These are phyloP conservation scores for Candida vaughaniae DNA, from an alignment of 805 yeast genomes.

Conservation along the genomic window DNA sequence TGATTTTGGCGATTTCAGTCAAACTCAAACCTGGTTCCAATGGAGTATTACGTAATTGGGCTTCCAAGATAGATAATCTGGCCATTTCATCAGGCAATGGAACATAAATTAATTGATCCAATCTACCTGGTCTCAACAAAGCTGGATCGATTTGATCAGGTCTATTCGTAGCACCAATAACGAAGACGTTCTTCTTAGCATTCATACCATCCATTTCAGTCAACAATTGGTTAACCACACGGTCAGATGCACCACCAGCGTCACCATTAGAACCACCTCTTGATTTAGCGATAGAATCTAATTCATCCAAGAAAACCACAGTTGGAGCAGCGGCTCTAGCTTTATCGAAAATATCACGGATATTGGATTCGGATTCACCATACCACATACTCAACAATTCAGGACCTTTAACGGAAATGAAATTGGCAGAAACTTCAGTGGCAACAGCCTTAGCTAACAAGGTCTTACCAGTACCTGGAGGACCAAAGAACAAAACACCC, in stretches of 20 bases:
- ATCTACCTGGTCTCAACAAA: conserved; percentile 96
- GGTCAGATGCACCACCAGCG: conserved; percentile 95
- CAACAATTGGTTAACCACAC: conserved; percentile 92
- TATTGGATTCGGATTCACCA: conserved; percentile 97
- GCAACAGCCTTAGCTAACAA: conserved; percentile 98
- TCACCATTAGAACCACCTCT: conserved; percentile 91
- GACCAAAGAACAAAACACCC: conserved; percentile 98
- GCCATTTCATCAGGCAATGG: conserved; percentile 97
- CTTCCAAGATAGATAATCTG: conserved; percentile 86
- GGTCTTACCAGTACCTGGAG: conserved; percentile 99
- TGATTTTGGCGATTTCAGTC: conserved; percentile 83
- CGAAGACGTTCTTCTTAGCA: conserved; percentile 97
- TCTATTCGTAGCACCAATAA: conserved; percentile 98
- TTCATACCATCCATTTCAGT: conserved; percentile 99
- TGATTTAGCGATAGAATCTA: conserved; percentile 95
- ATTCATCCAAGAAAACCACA: conserved; percentile 96
- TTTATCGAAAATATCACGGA: conserved; percentile 96
- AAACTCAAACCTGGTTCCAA: conserved; percentile 95
- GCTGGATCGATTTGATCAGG: conserved; percentile 99
- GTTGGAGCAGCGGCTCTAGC: conserved; percentile 99
- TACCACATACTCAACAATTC: conserved; percentile 98
- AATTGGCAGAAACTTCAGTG: conserved; percentile 97
- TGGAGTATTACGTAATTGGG: conserved; percentile 98
- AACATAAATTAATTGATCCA: conserved; percentile 96
- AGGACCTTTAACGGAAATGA: conserved; percentile 96